These are phyloP conservation scores for Creolimax fragrantissima DNA, from an alignment of 78 protist genomes.

Conservation along the genomic window DNA sequence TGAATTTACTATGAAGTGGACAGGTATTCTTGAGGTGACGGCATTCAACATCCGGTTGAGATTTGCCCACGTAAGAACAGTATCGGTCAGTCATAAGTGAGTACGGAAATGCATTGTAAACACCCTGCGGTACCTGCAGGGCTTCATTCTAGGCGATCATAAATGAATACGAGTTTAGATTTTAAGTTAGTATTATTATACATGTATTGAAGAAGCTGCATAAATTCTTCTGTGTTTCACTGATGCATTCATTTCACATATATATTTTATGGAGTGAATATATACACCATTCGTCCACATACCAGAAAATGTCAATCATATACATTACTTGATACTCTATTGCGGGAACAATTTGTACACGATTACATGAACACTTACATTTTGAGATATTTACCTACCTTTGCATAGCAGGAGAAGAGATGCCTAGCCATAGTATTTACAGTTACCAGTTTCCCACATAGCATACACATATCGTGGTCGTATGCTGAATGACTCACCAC, in stretches of 20 bases:
- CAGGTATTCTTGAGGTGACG: neutral
- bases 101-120: neutral
- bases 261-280: neutral
- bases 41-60: neutral
- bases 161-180: neutral
- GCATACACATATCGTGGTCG: neutral
- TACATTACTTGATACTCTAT: neutral
- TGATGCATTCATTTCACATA: neutral
- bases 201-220: too few relatives aligned
- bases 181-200: too few relatives aligned
- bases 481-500: neutral
- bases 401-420: neutral
- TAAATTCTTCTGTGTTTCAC: too few relatives aligned
- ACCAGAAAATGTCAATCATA: neutral
- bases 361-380: neutral
- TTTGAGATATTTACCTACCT: neutral
- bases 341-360: neutral
- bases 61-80: neutral
- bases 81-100: neutral
- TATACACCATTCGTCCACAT: neutral
- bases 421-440: neutral
- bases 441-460: neutral
- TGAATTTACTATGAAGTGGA: neutral
- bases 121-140: neutral
- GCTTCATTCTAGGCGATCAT: neutral